Conservation (phyloP, 495 filamentous ascomycete species). For the Tirmania nivea region DNA sequence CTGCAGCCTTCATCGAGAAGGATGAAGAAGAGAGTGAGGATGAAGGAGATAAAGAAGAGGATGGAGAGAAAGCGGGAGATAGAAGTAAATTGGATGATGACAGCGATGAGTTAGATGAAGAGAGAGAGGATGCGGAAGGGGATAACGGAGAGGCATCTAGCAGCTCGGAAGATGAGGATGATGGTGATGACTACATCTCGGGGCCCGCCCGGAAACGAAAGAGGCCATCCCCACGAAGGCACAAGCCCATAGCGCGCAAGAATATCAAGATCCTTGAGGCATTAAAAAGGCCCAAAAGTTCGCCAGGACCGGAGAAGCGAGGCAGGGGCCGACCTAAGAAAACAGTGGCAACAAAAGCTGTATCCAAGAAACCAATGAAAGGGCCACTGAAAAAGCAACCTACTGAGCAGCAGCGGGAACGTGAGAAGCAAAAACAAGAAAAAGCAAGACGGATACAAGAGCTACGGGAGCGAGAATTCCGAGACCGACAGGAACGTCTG, state of each 20-base stretch:
- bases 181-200: neutral
- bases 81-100: neutral
- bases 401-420: constrained; percentile 1
- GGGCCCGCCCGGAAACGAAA: neutral
- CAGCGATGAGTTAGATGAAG: neutral
- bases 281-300: neutral
- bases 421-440: constrained; percentile 2
- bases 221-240: neutral
- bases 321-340: neutral
- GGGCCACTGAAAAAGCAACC: neutral
- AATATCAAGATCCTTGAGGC: neutral
- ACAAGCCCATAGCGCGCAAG: neutral
- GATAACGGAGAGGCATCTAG: neutral
- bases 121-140: neutral
- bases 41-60: neutral
- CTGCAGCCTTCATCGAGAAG: neutral
- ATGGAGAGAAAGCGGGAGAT: neutral
- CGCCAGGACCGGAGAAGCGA: neutral
- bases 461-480: constrained; percentile 5
- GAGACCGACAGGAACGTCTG: constrained; percentile 5
- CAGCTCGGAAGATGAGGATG: neutral
- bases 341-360: neutral
- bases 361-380: neutral
- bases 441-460: constrained; percentile 1
- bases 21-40: neutral